These are phyloP conservation scores for Exophiala sp. DNA, from an alignment of 2,329 filamentous ascomycete species.

Conservation along the genomic window DNA sequence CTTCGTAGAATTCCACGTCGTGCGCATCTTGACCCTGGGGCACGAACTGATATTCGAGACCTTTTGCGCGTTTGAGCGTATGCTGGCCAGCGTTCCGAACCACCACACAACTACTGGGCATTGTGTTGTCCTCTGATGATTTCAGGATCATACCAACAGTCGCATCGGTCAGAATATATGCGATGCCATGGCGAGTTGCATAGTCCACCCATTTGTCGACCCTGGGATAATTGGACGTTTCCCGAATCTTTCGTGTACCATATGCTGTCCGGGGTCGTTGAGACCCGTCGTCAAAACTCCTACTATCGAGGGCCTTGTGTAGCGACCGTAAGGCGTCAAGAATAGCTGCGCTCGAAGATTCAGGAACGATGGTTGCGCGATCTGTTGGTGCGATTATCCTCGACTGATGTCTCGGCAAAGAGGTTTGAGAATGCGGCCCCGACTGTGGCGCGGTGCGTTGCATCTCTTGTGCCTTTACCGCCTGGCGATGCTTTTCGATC, in stretches of 20 bases:
- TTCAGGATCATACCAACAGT: constrained; percentile 51
- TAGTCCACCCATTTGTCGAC: constrained; percentile 55
- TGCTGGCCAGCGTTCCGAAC: constrained; percentile 46
- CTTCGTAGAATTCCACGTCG: constrained; percentile 49
- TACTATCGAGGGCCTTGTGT: constrained; percentile 15
- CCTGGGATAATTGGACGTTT: constrained; percentile 38
- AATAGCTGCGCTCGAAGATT: constrained; percentile 13
- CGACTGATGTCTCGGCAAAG: constrained; percentile 8
- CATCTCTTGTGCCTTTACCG: neutral
- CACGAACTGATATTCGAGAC: constrained; percentile 43
- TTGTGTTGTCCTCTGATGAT: constrained; percentile 38
- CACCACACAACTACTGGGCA: constrained; percentile 44
- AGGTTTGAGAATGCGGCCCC: neutral
- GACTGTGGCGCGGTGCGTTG: constrained; percentile 1
- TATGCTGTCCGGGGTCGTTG: constrained; percentile 14
- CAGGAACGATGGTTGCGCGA: constrained; percentile 3
- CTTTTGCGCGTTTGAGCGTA: constrained; percentile 44
- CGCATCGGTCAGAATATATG: constrained; percentile 50
- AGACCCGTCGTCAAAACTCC: constrained; percentile 7
- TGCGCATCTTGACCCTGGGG: constrained; percentile 33
- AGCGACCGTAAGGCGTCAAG: constrained; percentile 9
- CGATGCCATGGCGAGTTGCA: constrained; percentile 51
- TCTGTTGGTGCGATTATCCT: constrained; percentile 17
- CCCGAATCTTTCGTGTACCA: constrained; percentile 11
- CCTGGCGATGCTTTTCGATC: neutral